Evolutionary conservation across 352 stramenopile species (phyloP).

Genomic region (Phytophthora melonis): DNA sequence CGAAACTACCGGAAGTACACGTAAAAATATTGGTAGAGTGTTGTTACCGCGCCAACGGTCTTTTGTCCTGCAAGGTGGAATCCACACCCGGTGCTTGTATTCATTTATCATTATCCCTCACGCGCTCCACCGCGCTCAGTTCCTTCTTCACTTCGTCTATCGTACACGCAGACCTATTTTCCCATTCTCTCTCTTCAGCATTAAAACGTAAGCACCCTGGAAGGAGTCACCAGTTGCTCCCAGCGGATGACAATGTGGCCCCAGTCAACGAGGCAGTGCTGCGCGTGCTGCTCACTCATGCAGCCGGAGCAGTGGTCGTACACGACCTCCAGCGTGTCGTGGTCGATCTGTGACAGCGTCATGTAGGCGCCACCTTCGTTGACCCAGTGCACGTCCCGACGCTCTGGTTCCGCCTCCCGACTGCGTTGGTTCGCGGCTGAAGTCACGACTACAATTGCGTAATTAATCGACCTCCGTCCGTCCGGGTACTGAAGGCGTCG

Average conservation of each 20-base stretch:
- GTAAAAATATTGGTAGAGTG: too few species aligned
- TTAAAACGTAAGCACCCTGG: conserved; percentile 46
- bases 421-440: conserved; percentile 44
- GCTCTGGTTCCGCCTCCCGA: conserved; percentile 39
- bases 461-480: conserved; percentile 31
- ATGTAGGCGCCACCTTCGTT: conserved; percentile 51
- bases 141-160: conserved; percentile 20
- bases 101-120: not conserved
- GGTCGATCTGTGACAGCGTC: conserved; percentile 43
- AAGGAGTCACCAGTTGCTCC: conserved; percentile 65
- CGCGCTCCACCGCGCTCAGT: not conserved
- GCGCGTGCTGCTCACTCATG: conserved; percentile 56
- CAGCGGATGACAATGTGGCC: conserved; percentile 65
- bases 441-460: conserved; percentile 44
- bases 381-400: conserved; percentile 38
- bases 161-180: conserved; percentile 12
- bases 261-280: conserved; percentile 62
- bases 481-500: conserved; percentile 15
- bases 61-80: not conserved
- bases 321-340: conserved; percentile 41
- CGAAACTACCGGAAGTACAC: too few species aligned
- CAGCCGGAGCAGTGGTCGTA: conserved; percentile 54
- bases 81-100: not conserved
- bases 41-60: too few species aligned
- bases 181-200: not conserved